Evolutionary conservation across 345 rosid genomes (phyloP), one percentile per base, ranked within the genome.

Genomic region (Eutrema yunnanense): DNA sequence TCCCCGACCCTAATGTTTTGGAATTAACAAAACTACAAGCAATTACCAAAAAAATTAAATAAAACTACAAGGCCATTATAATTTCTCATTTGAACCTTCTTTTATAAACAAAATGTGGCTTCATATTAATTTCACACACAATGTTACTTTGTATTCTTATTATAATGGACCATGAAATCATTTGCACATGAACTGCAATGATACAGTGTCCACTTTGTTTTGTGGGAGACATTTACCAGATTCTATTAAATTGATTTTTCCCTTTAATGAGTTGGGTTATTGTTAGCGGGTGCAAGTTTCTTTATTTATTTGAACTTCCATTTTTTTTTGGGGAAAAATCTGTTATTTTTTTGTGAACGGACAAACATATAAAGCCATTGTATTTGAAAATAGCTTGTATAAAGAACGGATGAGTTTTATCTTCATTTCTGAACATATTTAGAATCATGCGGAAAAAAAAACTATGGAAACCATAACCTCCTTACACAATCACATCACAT

Each of bases 121-220:
- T 66, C 73, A 42, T 12, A 49, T 41, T 43, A 41, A 33, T 60
- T 49, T 50, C 48, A 59, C 48, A 32, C 51, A 66, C 33, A n/a
- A 41, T 2, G 19, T 59, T 51, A 52, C 52, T 50, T 61, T 43
- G 11, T 61, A 51, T 42, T 37, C 34, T 36, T 75, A 44, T 62
- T 36, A 68, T 48, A 40, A 74, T 61, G 69, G 74, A 75, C 65
- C 74, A 52, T 37, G 37, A 59, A 74, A 74, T 68, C 74, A 69
- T 68, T 61, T 61, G 57, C 79, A 61, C 69, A 69, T 75, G 79
- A 75, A 69, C 69, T 75, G 74, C 65, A 75, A 75, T 75, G 79
- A 75, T 75, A 68, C 69, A 36, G 27, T 36, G 16, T 69, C 74
- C 74, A 75, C 74, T 75, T 69, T 46, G 38, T 69, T 46, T 11